Evolutionary conservation across 1,139 yeast genomes (phyloP), one percentile per base, ranked within the genome.

Genomic region (Candida anutae): DNA sequence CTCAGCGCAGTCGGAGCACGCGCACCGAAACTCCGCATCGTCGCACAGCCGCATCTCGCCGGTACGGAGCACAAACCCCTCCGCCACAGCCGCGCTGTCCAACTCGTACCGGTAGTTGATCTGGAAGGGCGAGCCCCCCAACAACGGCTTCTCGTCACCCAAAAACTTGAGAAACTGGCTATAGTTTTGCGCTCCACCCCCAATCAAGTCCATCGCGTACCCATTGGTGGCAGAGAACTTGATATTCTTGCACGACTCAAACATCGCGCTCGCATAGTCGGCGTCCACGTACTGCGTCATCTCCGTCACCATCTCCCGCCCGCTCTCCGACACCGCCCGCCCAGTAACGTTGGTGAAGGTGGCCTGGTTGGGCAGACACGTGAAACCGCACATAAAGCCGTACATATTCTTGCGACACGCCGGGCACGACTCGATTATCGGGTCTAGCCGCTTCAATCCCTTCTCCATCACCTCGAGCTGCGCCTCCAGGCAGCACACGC

Each of bases 111-210:
- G 58, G 49, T 76, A 87, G 48, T 88, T 80, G 40, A 90, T 88
- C 49, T 90, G 97, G 48, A 90, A 87, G 0, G 97, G 96, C 0
- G 95, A 84, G 0, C 97, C 97, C 1, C 97, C 97, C 5, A 90
- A 60, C 38, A 84, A 43, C 0, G 97, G 97, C 48, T 88, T 88
- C 42, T 87, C 94, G 48, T 88, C 97, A 5, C 97, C 97, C 32
- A 90, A 55, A 46, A 88, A 90, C 53, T 85, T 83, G 40, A 90
- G 60, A 48, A 90, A 90, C 29, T 74, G 75, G 24, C 61, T 47
- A 47, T 73, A 83, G 44, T 77, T 74, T 34, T 66, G 69, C 3
- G 97, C 97, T 0, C 97, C 97, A 6, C 98, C 98, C 5, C 98
- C 98, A 28, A 90, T 80, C 28, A 90, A 66, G 48, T 90, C 97